phyloP scores from a whole-genome alignment of 2,329 filamentous ascomycete genomes.

The Claviceps africana region DNA sequence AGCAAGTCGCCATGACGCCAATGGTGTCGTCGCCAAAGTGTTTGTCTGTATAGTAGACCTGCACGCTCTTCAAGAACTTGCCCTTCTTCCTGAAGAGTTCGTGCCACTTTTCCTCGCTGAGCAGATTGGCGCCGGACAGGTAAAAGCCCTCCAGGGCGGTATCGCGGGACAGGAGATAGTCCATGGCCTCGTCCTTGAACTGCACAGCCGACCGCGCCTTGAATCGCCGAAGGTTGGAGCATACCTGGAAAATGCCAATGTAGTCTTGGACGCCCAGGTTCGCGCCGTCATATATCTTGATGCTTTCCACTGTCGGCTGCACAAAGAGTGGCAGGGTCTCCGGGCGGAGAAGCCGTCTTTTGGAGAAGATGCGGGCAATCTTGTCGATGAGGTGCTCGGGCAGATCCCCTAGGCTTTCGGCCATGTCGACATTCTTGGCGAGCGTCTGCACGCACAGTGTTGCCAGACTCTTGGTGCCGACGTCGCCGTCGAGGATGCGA shows the following conservation, averaged over 20 bases:
- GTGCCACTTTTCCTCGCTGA: slow-evolving; percentile 64
- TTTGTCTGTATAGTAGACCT: slow-evolving; percentile 72
- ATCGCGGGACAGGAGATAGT: slow-evolving; percentile 64
- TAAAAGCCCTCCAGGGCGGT: slow-evolving; percentile 58
- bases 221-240: slow-evolving; percentile 53
- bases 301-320: slow-evolving; percentile 33
- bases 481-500: slow-evolving; percentile 64
- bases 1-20: slow-evolving; percentile 44
- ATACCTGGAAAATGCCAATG: slow-evolving; percentile 63
- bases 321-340: slow-evolving; percentile 44
- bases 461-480: slow-evolving; percentile 56
- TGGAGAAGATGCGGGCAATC: slow-evolving; percentile 45
- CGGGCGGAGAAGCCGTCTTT: slow-evolving; percentile 40
- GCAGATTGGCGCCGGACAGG: slow-evolving; percentile 70
- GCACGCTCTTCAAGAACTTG: slow-evolving; percentile 48
- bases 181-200: slow-evolving; percentile 72
- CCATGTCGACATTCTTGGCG: slow-evolving; percentile 47
- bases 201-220: slow-evolving; percentile 78
- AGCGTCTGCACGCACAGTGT: slow-evolving; percentile 49
- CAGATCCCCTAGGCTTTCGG: slow-evolving; percentile 47
- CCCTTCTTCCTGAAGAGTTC: slow-evolving; percentile 55
- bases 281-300: slow-evolving; percentile 44
- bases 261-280: slow-evolving; percentile 65
- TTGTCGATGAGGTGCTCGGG: slow-evolving; percentile 42
- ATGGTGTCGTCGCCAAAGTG: slow-evolving; percentile 64